phyloP scores from a whole-genome alignment of 768 basidiomycete genomes.

The Pleurotus tuoliensis region DNA sequence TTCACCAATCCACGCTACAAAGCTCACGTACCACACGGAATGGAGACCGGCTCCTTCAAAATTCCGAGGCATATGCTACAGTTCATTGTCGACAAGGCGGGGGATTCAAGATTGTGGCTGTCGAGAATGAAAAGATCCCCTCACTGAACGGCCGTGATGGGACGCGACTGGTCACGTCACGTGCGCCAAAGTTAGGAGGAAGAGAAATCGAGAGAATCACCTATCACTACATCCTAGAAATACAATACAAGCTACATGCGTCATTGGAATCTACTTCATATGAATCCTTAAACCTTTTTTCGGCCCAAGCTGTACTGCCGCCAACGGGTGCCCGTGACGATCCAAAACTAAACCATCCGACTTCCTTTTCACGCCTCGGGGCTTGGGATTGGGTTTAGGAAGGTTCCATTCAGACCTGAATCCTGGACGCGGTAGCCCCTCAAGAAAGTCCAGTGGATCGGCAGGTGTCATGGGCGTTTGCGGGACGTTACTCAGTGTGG shows the following conservation, averaged over 20 bases:
- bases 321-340: slow-evolving; percentile 1
- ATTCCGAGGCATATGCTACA: slow-evolving; percentile 1
- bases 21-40: slow-evolving; percentile 6
- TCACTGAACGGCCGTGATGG: too few relatives aligned
- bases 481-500: too few relatives aligned
- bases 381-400: not conserved
- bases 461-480: not conserved
- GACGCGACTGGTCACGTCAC: too few relatives aligned
- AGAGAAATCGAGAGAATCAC: too few relatives aligned
- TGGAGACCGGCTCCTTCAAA: slow-evolving; percentile 3
- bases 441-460: not conserved
- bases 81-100: not conserved
- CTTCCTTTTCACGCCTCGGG: slow-evolving; percentile 10
- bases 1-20: not conserved
- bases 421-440: not conserved
- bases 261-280: not conserved
- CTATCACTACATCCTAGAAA: too few relatives aligned
- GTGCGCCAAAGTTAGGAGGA: too few relatives aligned
- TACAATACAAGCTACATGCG: too few relatives aligned
- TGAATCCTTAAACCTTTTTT: not conserved
- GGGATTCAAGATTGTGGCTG: not conserved
- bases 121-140: too few relatives aligned
- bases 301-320: slow-evolving; percentile 1
- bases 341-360: not conserved
- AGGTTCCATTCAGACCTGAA: slow-evolving; percentile 4